phyloP scores from a whole-genome alignment of 306 rosid genomes.

The Rosa chinensis region DNA sequence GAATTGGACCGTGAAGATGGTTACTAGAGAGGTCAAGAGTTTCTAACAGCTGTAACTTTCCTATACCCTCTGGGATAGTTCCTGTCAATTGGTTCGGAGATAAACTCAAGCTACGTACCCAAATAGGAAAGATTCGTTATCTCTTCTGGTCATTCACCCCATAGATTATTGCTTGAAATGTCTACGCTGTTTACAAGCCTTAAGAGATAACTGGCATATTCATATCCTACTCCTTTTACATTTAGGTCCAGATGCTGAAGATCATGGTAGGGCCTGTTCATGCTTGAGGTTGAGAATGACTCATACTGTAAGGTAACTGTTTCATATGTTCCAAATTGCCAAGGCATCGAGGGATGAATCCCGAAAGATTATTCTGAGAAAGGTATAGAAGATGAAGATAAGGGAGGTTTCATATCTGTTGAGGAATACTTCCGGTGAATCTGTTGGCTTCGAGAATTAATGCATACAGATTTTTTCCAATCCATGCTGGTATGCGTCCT shows the following conservation, averaged over 20 bases:
- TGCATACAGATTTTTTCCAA: background rate
- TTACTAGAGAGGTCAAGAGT: conserved; percentile 22
- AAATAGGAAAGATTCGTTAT: background rate
- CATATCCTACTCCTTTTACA: background rate
- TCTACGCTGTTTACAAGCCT: background rate
- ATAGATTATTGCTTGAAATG: background rate
- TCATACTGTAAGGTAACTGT: background rate
- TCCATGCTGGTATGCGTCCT: conserved; percentile 12
- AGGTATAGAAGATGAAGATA: background rate
- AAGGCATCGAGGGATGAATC: background rate
- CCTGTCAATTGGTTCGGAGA: conserved; percentile 11
- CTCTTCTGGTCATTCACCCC: conserved; percentile 6
- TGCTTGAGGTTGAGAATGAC: background rate
- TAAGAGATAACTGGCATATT: background rate
- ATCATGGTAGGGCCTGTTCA: background rate
- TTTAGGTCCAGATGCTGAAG: background rate
- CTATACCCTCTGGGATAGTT: background rate
- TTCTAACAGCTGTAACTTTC: background rate
- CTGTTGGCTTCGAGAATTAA: conserved; percentile 5
- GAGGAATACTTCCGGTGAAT: background rate
- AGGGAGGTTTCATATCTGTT: background rate
- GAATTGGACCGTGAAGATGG: conserved; percentile 17
- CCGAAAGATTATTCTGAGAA: conserved; percentile 3
- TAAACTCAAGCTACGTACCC: background rate
- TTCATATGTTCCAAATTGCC: background rate